These are phyloP conservation scores for Colletotrichum somersetense DNA, from an alignment of 2,329 filamentous ascomycete species.

Conservation along the genomic window DNA sequence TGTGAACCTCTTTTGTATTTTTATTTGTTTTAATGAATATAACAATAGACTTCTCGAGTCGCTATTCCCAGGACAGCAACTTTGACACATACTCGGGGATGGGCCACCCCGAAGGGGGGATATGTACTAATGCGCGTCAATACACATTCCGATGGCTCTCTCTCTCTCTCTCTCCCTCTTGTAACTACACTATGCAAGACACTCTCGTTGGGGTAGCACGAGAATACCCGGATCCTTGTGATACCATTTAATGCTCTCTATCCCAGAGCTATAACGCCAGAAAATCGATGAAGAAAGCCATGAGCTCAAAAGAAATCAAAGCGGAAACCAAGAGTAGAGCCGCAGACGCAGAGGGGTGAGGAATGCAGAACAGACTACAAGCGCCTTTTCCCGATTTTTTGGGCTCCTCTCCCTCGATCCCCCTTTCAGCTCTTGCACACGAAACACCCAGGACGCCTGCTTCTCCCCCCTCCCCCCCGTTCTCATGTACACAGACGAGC, in stretches of 20 bases:
- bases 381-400: neutral
- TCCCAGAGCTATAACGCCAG: slow-evolving; percentile 26
- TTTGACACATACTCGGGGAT: neutral
- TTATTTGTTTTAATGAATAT: no score
- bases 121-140: neutral
- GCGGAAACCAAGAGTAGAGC: neutral
- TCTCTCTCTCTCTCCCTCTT: neutral
- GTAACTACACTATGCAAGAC: slow-evolving; percentile 1
- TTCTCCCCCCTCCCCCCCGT: neutral
- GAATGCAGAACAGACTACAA: neutral
- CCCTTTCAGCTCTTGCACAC: slow-evolving; percentile 7
- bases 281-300: slow-evolving; percentile 10
- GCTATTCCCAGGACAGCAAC: neutral
- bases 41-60: neutral
- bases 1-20: neutral
- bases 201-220: neutral
- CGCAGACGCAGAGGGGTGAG: neutral
- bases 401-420: neutral
- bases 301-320: neutral
- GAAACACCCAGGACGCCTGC: slow-evolving; percentile 17
- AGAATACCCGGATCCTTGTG: slow-evolving; percentile 3
- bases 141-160: neutral
- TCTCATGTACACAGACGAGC: neutral
- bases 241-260: slow-evolving; percentile 16
- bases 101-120: neutral